Base-by-base conservation (phyloP, 2,329 filamentous ascomycete species). In the Cryphonectria parasitica region DNA sequence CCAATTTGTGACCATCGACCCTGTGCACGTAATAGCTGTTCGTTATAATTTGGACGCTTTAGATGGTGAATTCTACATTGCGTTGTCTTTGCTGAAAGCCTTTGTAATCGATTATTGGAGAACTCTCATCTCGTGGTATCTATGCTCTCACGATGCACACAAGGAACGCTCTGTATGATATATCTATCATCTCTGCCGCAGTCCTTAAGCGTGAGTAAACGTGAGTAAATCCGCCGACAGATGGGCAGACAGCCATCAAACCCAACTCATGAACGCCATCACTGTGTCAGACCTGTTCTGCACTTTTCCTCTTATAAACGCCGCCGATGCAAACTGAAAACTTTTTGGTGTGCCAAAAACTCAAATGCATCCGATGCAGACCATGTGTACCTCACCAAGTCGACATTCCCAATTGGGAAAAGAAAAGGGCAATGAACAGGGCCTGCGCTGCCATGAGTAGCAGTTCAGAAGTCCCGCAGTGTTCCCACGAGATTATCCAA, bases 401-500 rank as follows among this genome's bases (percentile, higher is more conserved):
- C 8, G 28, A 63, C 41, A 11, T 19, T 54, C 34, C 41, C 56
- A 22, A 61, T 39, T 41, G 22, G 22, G 34, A 36, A 45, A 49
- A 52, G 17, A 39, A 34, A 52, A 19, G 19, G 36, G 39, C 39
- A 64, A 61, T 43, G 64, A 39, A 61, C 45, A 66, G 39, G 67
- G 56, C 58, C 67, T 39, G 49, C 68, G 28, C 52, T 67, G 49
- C 28, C 39, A 49, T 64, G 28, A 56, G 10, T 58, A 56, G 10
- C 49, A 62, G 39, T 63, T 84, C 79, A 94, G 76, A 88, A 95
- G 78, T 99, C 96, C 73, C 92, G 87, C 75, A 98, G 86, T 17
- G 96, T 87, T 36, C 91, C 91, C 63, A 98, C 90, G 74, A 97
- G 84, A 67, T 96, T 92, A 81, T 99, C 96, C 74, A 97, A 85